Conservation (phyloP, 2,329 filamentous ascomycete species). For the Fusarium domesticum region DNA sequence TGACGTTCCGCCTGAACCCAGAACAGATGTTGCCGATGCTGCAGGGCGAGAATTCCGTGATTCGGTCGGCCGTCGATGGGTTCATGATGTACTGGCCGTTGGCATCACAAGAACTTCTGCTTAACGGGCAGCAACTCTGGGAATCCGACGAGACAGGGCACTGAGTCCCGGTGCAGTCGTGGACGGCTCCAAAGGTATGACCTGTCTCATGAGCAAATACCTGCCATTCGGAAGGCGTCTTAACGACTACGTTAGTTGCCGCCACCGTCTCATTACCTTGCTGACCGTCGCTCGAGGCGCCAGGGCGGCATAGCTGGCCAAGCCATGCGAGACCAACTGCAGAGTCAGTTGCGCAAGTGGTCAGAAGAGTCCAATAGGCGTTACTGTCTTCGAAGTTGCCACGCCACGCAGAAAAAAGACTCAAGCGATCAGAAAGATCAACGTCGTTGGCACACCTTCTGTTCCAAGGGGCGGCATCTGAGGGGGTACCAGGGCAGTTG, state of each 20-base stretch:
- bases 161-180: conserved; percentile 74
- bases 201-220: conserved; percentile 93
- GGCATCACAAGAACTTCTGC: conserved; percentile 66
- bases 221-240: conserved; percentile 84
- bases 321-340: conserved; percentile 94
- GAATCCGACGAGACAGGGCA: conserved; percentile 60
- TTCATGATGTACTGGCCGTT: conserved; percentile 90
- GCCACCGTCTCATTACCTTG: conserved; percentile 69
- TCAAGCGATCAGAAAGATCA: conserved; percentile 74
- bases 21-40: conserved; percentile 92
- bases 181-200: conserved; percentile 92
- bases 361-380: conserved; percentile 90
- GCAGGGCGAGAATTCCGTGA: conserved; percentile 82
- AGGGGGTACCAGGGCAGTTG: conserved; percentile 68
- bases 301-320: conserved; percentile 73
- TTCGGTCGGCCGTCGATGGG: conserved; percentile 71
- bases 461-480: conserved; percentile 77
- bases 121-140: conserved; percentile 77
- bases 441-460: conserved; percentile 62
- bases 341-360: conserved; percentile 73
- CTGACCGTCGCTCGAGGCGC: conserved; percentile 50
- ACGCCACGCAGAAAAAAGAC: conserved; percentile 86
- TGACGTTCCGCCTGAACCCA: conserved; percentile 74
- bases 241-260: conserved; percentile 85
- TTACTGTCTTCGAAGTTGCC: conserved; percentile 74